Evolutionary conservation across 2,329 filamentous ascomycete species (phyloP), one percentile per base, ranked within the genome.

Genomic region (Dactylellina haptotyla): DNA sequence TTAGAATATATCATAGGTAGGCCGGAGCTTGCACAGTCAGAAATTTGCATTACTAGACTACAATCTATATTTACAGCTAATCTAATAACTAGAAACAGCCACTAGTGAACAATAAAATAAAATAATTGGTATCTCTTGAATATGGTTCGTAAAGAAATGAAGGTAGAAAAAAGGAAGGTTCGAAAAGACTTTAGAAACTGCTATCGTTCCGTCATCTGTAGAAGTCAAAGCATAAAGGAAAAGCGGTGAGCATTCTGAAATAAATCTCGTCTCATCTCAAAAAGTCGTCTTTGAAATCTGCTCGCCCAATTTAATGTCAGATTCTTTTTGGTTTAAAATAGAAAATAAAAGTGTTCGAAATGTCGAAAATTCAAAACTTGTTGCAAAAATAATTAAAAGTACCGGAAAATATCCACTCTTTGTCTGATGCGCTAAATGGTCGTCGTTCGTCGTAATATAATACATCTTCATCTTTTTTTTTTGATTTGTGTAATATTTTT

Each of bases 1-100:
- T 16, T 9, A 45, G 6, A n/a, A n/a, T n/a, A n/a, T n/a, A n/a
- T n/a, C n/a, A n/a, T n/a, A n/a, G n/a, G n/a, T n/a, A n/a, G n/a
- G n/a, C n/a, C n/a, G n/a, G n/a, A n/a, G n/a, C n/a, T n/a, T n/a
- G n/a, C n/a, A n/a, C n/a, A n/a, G n/a, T n/a, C n/a, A n/a, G n/a
- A n/a, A n/a, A 20, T 59, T 39, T 51, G 58, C 66, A 64, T 64
- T 53, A 30, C 43, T 71, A 72, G 67, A 72, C 59, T 65, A 72
- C 58, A 72, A 63, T 72, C 58, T 72, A 72, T 72, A 61, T 69
- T 39, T 65, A 65, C 66, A 71, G 46, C 45, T 57, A 58, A 72
- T 51, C 37, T 59, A 59, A 48, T 23, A 26, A 58, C 34, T 54
- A 18, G 43, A 51, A 58, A 59, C 41, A 53, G n/a, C 30, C 20